Evolutionary conservation across 1,139 yeast genomes (phyloP).

Genomic region (Protomyces lactucae-debilis): DNA sequence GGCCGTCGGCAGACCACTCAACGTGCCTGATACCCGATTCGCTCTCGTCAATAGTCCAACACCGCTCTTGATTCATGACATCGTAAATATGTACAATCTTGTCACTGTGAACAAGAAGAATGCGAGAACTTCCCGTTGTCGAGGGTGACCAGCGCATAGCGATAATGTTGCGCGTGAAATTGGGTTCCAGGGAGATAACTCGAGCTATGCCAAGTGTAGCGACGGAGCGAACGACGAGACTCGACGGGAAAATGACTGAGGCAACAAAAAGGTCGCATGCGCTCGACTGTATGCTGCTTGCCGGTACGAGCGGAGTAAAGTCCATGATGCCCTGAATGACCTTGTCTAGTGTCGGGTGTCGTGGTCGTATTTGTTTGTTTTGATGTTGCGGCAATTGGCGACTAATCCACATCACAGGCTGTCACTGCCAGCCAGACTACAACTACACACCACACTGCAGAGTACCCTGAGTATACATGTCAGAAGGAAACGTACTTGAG

Average conservation of each 20-base stretch:
- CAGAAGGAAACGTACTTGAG: no score
- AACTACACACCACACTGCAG: no score
- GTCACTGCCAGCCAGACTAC: no score
- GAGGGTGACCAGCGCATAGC: slow-evolving; percentile 14
- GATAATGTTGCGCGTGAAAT: slow-evolving; percentile 3
- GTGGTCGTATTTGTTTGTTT: neutral
- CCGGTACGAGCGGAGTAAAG: slow-evolving; percentile 18
- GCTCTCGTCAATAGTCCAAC: slow-evolving; percentile 28
- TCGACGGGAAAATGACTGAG: slow-evolving; percentile 5
- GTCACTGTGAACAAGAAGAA: slow-evolving; percentile 30
- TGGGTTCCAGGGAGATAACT: slow-evolving; percentile 21
- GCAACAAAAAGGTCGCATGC: slow-evolving; percentile 20
- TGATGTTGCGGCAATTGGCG: neutral
- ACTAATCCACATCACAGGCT: no score
- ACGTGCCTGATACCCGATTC: slow-evolving; percentile 29
- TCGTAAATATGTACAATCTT: slow-evolving; percentile 30
- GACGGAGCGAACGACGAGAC: slow-evolving; percentile 26
- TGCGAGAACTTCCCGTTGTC: slow-evolving; percentile 23
- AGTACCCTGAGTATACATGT: no score
- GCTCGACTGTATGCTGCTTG: slow-evolving; percentile 4
- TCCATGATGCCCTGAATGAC: neutral
- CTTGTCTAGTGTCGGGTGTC: neutral
- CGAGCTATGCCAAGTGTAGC: slow-evolving; percentile 26
- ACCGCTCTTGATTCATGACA: slow-evolving; percentile 25
- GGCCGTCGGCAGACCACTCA: slow-evolving; percentile 32